phyloP scores from a whole-genome alignment of 1,139 yeast genomes.

The Pichia sp. region DNA sequence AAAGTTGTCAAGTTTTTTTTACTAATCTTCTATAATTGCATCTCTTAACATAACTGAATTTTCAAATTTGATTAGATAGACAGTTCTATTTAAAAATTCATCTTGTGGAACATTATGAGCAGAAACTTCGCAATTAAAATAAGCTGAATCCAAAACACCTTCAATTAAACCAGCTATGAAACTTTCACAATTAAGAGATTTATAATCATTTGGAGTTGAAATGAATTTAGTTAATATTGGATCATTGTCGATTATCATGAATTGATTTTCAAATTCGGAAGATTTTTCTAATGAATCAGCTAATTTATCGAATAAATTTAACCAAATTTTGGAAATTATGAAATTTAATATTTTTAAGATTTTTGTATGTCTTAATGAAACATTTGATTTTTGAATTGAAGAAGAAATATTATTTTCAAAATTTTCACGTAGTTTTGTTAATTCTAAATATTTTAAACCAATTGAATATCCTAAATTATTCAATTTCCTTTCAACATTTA shows the following conservation, averaged over 20 bases:
- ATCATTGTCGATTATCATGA: constrained; percentile 74
- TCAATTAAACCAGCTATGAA: constrained; percentile 88
- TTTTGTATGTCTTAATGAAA: constrained; percentile 62
- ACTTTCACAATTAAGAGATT: constrained; percentile 75
- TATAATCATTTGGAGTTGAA: constrained; percentile 73
- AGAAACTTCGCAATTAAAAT: constrained; percentile 75
- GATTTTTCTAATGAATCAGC: constrained; percentile 89
- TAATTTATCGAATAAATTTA: constrained; percentile 65
- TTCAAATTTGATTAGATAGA: constrained; percentile 68
- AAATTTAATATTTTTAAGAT: constrained; percentile 78
- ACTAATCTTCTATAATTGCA: background rate
- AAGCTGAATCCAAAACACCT: constrained; percentile 77
- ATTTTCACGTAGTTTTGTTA: constrained; percentile 47
- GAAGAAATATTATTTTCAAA: constrained; percentile 42
- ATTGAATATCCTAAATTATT: constrained; percentile 71
- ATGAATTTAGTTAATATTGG: constrained; percentile 76
- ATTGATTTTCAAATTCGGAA: constrained; percentile 75
- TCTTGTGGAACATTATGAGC: constrained; percentile 80
- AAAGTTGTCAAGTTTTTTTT: no score
- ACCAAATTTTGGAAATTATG: constrained; percentile 80
- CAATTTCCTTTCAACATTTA: constrained; percentile 69
- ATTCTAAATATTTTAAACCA: constrained; percentile 55
- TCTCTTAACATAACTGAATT: constrained; percentile 4
- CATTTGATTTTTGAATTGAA: constrained; percentile 51
- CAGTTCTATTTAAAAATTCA: constrained; percentile 63